Evolutionary conservation across 306 rosid species (phyloP), one percentile per base, ranked within the genome.

Genomic region (Sophora flavescens): DNA sequence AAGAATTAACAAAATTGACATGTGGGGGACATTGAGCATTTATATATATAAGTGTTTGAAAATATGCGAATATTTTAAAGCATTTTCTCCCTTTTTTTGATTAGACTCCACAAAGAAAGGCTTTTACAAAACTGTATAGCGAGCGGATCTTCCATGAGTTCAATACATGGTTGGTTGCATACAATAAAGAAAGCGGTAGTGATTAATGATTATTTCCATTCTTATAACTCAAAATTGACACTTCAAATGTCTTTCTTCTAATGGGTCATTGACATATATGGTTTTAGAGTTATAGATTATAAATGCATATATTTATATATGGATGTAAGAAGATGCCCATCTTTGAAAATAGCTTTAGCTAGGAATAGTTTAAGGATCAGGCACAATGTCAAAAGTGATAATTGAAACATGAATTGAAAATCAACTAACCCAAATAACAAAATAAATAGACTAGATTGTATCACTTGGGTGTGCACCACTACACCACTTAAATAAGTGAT

Each of bases 11-110:
- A 16, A 8, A 33, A 51, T 0, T 62, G 51, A 28, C 80, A 75
- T 35, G 80, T 17, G 38, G 51, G 73, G 84, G 61, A 75, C 52
- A 60, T 73, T 30, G 12, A 10, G 38, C 17, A 47, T n/a, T n/a
- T n/a, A n/a, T 74, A 22, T 62, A 16, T 70, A 17, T 59, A 28
- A 9, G 39, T 72, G 38, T 44, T 16, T 28, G 78, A 22, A 0
- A 0, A 22, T 7, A n/a, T 28, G 26, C 0, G 39, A 39, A 30
- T 30, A 62, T 72, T 35, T 59, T 4, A 62, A 63, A 54, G 32
- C 11, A 39, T 44, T 56, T 17, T 33, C 30, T 22, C 33, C 60
- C 11, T 28, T 4, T 39, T 5, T 14, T 61, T 61, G 61, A 61
- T 75, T 62, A 61, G 79, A 75, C 79, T 18, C 63, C 22, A 48